Base-by-base conservation (phyloP, 2,329 filamentous ascomycete genomes). In the Cadophora sp. region DNA sequence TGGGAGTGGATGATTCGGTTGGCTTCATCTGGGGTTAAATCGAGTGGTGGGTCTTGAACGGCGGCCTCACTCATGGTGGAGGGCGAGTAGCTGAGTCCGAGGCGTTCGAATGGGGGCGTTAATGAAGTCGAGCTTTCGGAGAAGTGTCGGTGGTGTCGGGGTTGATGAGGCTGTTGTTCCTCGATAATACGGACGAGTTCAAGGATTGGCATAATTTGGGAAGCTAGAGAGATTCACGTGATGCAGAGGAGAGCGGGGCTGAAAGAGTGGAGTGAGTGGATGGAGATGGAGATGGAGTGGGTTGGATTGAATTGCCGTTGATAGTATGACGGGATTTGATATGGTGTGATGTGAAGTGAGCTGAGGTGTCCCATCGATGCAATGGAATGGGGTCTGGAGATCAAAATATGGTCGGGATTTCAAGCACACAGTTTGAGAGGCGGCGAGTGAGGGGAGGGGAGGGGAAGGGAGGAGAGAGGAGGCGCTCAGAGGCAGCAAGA, bases 1-100 rank as follows among this genome's bases (percentile, higher is more conserved):
- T 90, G 88, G 62, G 87, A 89, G 76, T 90, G 87, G 72, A 90
- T 90, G 79, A 90, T 90, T 73, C 87, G 86, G 76, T 82, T 90
- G 70, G 87, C 88, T 78, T 90, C 87, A 76, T 90, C 88, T 11
- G 87, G 74, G 30, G 74, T 76, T 39, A 77, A 62, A 47, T 73
- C 70, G 27, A 68, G 67, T 67, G 66, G 70, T 65, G 64, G 67
- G 58, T 72, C 69, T 64, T 64, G 65, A 7, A 59, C 68, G 27
- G 58, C 68, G 27, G 58, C 63, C 60, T 72, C 70, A 55, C 67
- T 73, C 71, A 73, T 74, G 14, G 51, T 69, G 59, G 24, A 36
- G 51, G 48, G 68, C 58, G 64, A 64, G 33, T 59, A 65, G 24
- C 33, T 30, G 45, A 63, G 43, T 24, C 36, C 61, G n/a, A 69